Base-by-base conservation (phyloP, 257 asterid species). In the Solanum clarkiae region DNA sequence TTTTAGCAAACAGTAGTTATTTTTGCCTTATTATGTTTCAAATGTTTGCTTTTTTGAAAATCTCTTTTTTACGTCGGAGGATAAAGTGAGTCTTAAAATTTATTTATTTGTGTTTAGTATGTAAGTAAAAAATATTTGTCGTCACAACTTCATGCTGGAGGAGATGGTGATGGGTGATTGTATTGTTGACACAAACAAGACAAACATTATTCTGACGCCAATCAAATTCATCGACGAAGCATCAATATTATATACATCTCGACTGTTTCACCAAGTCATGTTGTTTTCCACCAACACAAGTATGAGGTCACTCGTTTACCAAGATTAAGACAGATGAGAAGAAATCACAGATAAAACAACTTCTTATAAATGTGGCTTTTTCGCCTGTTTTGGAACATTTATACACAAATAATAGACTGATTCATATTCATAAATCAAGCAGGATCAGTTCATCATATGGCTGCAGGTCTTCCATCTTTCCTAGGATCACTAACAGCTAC, bases 401-500 rank as follows among this genome's bases (percentile, higher is more conserved):
- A 47, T 74, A 8, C 24, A 22, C 81, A 22, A 24, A 75, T 0
- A 47, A 49, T 49, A 15, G 17, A 53, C 63, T 16, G 47, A 51
- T 77, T 77, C 63, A 51, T 0, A 77, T 11, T 5, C 82, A 51
- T 32, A 77, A 14, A 51, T 77, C 47, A 53, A 53, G 63, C 47
- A 75, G 42, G 45, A 49, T 47, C 45, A 75, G 62, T 75, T 20
- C 82, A 84, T 94, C 96, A 93, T 20, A 94, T 85, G 10, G 97
- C 98, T 13, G 99, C 98, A 10, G 98, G 98, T 82, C 84, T 87
- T 54, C 99, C 99, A 20, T 96, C 97, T 89, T 96, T 96, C 85
- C 99, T 88, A 24, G 98, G 98, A 89, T 96, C 98, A 57, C 97
- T 93, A 1, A 96, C 93, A 54, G 96, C 98, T 4, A 93, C 94